phyloP scores from a whole-genome alignment of 2,329 filamentous ascomycete genomes.

The Colletotrichum tofieldiae region DNA sequence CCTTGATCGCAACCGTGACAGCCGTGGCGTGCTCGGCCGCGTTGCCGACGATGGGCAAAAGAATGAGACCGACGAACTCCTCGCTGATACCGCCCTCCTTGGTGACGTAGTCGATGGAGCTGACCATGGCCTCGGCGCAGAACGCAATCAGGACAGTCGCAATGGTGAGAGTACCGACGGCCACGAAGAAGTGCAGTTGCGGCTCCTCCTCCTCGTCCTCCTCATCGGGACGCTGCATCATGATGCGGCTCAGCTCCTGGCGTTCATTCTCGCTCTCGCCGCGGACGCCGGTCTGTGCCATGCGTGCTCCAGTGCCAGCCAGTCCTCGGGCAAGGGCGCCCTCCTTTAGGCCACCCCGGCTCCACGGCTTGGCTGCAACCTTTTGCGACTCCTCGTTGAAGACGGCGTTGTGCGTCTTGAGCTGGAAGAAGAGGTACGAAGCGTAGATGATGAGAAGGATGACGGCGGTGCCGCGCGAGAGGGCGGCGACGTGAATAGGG shows the following conservation, averaged over 20 bases:
- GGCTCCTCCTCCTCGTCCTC: conserved; percentile 84
- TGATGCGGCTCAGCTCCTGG: conserved; percentile 57
- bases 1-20: conserved; percentile 84
- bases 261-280: conserved; percentile 58
- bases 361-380: conserved; percentile 72
- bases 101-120: conserved; percentile 80
- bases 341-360: conserved; percentile 50
- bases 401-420: conserved; percentile 85
- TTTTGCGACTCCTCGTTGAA: conserved; percentile 88
- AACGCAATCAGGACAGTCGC: conserved; percentile 86
- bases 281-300: conserved; percentile 53
- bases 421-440: conserved; percentile 90
- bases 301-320: conserved; percentile 57
- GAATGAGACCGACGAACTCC: conserved; percentile 85
- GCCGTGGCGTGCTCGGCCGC: conserved; percentile 87
- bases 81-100: conserved; percentile 73
- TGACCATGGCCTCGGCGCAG: conserved; percentile 85
- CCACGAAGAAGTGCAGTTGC: conserved; percentile 80
- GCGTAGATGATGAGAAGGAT: conserved; percentile 89
- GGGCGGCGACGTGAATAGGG: conserved; percentile 67
- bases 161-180: conserved; percentile 78
- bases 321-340: conserved; percentile 59
- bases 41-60: conserved; percentile 87
- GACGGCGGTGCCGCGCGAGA: conserved; percentile 82
- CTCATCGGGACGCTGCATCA: conserved; percentile 64